phyloP scores from a whole-genome alignment of 2,329 filamentous ascomycete genomes.

The Pseudogymnoascus sp. region DNA sequence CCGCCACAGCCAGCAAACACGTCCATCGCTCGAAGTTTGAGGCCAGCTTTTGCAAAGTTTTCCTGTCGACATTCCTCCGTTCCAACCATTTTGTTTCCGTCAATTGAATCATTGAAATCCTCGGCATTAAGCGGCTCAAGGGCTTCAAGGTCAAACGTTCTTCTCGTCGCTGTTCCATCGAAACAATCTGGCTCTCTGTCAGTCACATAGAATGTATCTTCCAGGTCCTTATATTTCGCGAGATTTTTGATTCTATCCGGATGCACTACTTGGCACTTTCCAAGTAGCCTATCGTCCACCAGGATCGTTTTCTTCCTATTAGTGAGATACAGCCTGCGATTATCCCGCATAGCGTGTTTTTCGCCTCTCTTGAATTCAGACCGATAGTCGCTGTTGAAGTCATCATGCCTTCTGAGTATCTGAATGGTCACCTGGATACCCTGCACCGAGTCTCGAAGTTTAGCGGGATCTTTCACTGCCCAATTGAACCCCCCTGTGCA shows the following conservation, averaged over 20 bases:
- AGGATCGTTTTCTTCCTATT: neutral
- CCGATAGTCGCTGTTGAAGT: neutral
- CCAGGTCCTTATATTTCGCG: slow-evolving; percentile 13
- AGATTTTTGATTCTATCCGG: slow-evolving; percentile 14
- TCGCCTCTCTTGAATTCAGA: neutral
- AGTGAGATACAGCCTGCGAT: slow-evolving; percentile 12
- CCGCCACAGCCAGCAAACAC: slow-evolving; percentile 7
- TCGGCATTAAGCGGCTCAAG: neutral
- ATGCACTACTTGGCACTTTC: slow-evolving; percentile 16
- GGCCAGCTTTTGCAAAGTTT: neutral
- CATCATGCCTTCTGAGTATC: slow-evolving; percentile 1
- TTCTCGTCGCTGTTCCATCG: neutral
- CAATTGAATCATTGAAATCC: neutral
- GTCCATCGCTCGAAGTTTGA: slow-evolving; percentile 5
- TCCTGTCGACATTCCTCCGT: neutral
- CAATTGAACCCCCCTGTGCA: neutral
- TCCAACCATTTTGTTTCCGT: neutral
- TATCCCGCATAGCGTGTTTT: slow-evolving; percentile 10
- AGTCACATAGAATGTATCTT: slow-evolving; percentile 17
- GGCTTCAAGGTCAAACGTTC: neutral
- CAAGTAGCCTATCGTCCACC: slow-evolving; percentile 10
- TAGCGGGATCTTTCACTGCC: neutral
- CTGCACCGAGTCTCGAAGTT: neutral
- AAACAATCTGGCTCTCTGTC: slow-evolving; percentile 6
- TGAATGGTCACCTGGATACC: neutral